phyloP scores from a whole-genome alignment of 2,329 filamentous ascomycete species.

The Beauveria medogensis region DNA sequence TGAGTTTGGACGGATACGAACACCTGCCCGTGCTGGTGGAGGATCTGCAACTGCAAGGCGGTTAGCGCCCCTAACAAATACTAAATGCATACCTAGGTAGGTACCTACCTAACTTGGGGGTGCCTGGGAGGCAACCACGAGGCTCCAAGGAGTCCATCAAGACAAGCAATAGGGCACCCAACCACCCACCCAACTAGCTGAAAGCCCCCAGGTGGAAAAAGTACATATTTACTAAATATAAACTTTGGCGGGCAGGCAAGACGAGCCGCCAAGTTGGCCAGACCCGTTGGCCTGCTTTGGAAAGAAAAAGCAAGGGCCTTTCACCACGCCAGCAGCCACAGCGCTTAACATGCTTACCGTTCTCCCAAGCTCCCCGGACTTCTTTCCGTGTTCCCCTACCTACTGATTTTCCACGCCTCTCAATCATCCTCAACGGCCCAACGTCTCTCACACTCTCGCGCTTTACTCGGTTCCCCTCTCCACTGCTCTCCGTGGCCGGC shows the following conservation, averaged over 20 bases:
- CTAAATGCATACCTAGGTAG: too few species aligned
- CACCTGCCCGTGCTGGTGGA: neutral
- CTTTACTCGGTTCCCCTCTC: neutral
- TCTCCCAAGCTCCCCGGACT: neutral
- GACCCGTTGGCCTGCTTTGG: neutral
- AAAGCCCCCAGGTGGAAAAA: too few species aligned
- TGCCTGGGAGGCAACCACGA: too few species aligned
- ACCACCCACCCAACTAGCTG: too few species aligned
- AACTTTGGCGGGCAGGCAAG: too few species aligned
- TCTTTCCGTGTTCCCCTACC: neutral
- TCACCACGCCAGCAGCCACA: conserved; percentile 3
- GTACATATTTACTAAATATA: too few species aligned
- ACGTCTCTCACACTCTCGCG: neutral
- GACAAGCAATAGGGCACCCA: too few species aligned
- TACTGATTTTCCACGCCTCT: neutral
- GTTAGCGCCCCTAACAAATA: neutral
- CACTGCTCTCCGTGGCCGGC: neutral
- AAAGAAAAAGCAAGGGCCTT: neutral
- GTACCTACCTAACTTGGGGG: too few species aligned
- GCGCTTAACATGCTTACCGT: neutral
- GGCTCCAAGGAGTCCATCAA: too few species aligned
- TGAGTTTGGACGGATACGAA: conserved; percentile 6
- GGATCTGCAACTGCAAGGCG: neutral
- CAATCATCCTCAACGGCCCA: neutral
- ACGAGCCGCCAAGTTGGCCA: neutral